Evolutionary conservation across 176 grass and related monocot species (phyloP).

Genomic region (Tillandsia fasciculata): DNA sequence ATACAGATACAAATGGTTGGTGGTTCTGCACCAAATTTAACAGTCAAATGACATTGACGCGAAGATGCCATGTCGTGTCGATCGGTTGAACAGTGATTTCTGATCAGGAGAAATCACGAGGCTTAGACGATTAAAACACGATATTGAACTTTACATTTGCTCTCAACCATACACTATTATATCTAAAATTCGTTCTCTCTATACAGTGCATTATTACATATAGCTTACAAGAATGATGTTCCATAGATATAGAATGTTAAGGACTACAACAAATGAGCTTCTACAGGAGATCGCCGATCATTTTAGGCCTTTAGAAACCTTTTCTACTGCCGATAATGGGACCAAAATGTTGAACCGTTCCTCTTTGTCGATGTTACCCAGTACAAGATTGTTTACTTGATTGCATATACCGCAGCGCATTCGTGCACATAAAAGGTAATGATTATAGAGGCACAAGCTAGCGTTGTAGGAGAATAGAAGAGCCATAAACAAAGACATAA

Average conservation of each 20-base stretch:
- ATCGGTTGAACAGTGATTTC: neutral
- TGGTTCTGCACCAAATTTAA: too few relatives aligned
- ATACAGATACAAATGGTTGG: too few relatives aligned
- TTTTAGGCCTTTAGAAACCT: neutral
- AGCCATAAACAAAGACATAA: constrained; percentile 23
- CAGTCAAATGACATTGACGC: too few relatives aligned
- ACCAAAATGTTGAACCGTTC: neutral
- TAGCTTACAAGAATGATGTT: constrained; percentile 1
- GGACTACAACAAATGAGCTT: neutral
- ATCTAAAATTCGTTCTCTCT: neutral
- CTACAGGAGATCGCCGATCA: neutral
- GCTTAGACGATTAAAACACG: neutral
- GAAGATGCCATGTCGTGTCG: neutral
- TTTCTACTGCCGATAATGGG: neutral
- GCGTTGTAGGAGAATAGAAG: constrained; percentile 3
- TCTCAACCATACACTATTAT: neutral
- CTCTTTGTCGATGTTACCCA: neutral
- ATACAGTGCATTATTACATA: neutral
- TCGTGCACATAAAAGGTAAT: neutral
- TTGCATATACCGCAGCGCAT: neutral
- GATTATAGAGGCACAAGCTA: neutral
- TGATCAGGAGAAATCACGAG: neutral
- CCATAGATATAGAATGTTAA: neutral
- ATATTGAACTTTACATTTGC: neutral
- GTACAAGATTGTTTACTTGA: neutral